Conservation (phyloP, 257 asterid species). For the Lavandula angustifolia region DNA sequence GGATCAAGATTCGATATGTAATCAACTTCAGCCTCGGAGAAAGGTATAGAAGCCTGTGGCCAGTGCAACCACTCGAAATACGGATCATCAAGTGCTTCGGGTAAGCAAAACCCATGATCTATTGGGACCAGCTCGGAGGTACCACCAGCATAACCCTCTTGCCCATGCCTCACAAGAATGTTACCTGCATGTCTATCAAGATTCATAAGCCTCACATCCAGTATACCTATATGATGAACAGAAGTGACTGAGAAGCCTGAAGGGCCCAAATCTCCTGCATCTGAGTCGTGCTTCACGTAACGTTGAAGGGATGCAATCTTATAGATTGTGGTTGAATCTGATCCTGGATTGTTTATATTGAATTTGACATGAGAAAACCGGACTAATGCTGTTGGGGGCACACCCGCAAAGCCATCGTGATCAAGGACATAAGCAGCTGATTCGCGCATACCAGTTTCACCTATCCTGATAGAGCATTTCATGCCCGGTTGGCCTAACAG, state of each 20-base stretch:
- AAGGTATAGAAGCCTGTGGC: constrained; percentile 91
- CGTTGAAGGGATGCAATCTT: constrained; percentile 87
- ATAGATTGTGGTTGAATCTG: constrained; percentile 40
- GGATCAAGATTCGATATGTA: constrained; percentile 76
- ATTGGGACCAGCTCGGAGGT: constrained; percentile 85
- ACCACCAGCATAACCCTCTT: constrained; percentile 49
- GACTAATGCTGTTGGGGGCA: constrained; percentile 88
- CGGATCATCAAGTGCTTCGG: constrained; percentile 91
- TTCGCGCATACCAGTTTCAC: constrained; percentile 90
- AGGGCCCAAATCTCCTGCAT: constrained; percentile 92
- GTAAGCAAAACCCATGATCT: constrained; percentile 94
- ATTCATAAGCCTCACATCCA: constrained; percentile 80
- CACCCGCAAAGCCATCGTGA: constrained; percentile 76
- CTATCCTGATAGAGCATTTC: constrained; percentile 82
- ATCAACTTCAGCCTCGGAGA: constrained; percentile 72
- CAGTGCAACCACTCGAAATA: constrained; percentile 96
- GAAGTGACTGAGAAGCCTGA: constrained; percentile 81
- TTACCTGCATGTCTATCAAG: constrained; percentile 97
- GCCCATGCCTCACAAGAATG: constrained; percentile 67
- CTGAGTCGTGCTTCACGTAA: constrained; percentile 68
- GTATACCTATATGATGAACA: constrained; percentile 80
- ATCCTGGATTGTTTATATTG: constrained; percentile 46
- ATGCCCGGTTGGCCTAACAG: constrained; percentile 92
- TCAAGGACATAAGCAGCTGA: constrained; percentile 94
- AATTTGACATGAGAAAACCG: constrained; percentile 69